Conservation (phyloP, 2,329 filamentous ascomycete species). For the Trichophaea hybrida region DNA sequence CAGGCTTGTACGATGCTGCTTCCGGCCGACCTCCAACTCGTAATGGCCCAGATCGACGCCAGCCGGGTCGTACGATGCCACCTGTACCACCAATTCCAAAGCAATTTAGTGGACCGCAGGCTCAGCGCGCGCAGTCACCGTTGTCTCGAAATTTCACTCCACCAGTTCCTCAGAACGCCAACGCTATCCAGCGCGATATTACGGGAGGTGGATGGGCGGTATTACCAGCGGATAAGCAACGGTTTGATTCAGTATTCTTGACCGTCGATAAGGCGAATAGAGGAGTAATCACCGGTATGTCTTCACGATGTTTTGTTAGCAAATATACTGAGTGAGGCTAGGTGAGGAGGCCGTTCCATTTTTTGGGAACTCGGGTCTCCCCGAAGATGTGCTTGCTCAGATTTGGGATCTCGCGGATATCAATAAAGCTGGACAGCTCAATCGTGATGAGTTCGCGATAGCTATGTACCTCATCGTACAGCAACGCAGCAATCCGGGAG, state of each 20-base stretch:
- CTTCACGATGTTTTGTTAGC: not conserved
- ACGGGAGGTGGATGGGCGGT: conserved; percentile 63
- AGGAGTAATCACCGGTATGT: conserved; percentile 59
- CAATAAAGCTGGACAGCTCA: conserved; percentile 73
- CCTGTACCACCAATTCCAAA: conserved; percentile 52
- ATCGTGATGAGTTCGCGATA: conserved; percentile 82
- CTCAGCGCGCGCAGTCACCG: conserved; percentile 46
- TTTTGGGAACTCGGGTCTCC: conserved; percentile 78
- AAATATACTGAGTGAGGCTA: not conserved
- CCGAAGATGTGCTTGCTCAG: conserved; percentile 77
- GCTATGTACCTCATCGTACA: conserved; percentile 95
- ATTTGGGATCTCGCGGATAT: conserved; percentile 97
- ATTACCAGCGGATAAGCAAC: conserved; percentile 64
- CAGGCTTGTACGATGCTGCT: conserved; percentile 80
- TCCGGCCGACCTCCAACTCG: conserved; percentile 46
- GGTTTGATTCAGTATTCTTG: conserved; percentile 76
- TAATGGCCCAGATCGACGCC: conserved; percentile 29
- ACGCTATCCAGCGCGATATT: conserved; percentile 33
- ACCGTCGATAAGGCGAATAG: conserved; percentile 66
- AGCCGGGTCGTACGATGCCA: conserved; percentile 37
- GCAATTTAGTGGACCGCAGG: conserved; percentile 57
- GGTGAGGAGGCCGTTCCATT: conserved; percentile 86
- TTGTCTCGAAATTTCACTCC: conserved; percentile 39
- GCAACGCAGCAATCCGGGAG: conserved; percentile 51
- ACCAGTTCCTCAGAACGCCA: conserved; percentile 33